Evolutionary conservation across 495 filamentous ascomycete species (phyloP).

Genomic region (Aspergillus cristatus): DNA sequence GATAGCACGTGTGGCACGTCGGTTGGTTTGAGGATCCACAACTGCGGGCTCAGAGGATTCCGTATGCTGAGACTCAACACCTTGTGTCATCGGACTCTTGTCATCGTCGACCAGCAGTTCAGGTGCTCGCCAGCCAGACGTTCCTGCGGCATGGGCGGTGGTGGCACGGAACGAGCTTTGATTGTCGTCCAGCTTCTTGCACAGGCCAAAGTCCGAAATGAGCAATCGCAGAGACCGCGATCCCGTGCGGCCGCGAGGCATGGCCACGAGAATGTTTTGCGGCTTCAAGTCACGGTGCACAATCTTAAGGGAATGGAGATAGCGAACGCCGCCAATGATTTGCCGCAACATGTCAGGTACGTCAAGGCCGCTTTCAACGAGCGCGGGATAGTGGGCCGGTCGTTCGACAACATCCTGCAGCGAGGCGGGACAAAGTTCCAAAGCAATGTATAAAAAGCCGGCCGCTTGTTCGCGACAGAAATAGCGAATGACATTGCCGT

Average conservation of each 20-base stretch:
- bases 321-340: constrained; percentile 74
- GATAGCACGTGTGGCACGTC: constrained; percentile 86
- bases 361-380: constrained; percentile 43
- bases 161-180: constrained; percentile 91
- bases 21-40: constrained; percentile 54
- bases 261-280: constrained; percentile 84
- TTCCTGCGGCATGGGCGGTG: constrained; percentile 87
- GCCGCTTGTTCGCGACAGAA: constrained; percentile 80
- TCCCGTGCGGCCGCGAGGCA: constrained; percentile 31
- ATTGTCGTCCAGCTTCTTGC: constrained; percentile 94
- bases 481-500: constrained; percentile 93
- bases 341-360: constrained; percentile 65
- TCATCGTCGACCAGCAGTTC: constrained; percentile 83
- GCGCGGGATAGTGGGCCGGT: constrained; percentile 49
- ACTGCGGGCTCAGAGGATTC: constrained; percentile 49
- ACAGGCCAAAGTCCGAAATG: constrained; percentile 95
- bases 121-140: constrained; percentile 90
- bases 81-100: constrained; percentile 20
- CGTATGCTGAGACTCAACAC: constrained; percentile 35
- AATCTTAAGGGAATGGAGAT: constrained; percentile 86
- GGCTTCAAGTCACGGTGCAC: constrained; percentile 97
- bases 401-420: constrained; percentile 80
- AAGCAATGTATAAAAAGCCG: constrained; percentile 91
- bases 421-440: constrained; percentile 92
- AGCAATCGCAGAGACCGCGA: constrained; percentile 53